Evolutionary conservation across 2,329 filamentous ascomycete species (phyloP).

Genomic region (Hortaea sp.): DNA sequence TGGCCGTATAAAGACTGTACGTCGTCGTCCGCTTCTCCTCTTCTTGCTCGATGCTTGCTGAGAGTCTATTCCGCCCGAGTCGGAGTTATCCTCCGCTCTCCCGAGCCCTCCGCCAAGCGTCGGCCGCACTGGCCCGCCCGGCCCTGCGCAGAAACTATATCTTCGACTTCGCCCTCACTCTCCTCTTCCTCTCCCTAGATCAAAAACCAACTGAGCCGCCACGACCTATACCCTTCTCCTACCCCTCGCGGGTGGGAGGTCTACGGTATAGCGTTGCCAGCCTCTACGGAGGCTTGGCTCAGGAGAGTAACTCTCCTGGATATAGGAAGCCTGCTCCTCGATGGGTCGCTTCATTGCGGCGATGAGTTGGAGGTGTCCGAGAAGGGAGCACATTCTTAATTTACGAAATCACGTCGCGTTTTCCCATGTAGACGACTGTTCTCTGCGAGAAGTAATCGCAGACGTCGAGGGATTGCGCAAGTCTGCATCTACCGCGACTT

Average conservation of each 20-base stretch:
- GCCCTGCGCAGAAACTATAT: not conserved
- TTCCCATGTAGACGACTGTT: too few species aligned
- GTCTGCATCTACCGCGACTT: too few species aligned
- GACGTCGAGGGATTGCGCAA: too few species aligned
- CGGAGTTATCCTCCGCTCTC: not conserved
- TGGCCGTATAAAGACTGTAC: too few species aligned
- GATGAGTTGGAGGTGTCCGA: slow-evolving; percentile 61
- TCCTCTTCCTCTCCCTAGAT: not conserved
- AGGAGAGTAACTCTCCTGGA: slow-evolving; percentile 49
- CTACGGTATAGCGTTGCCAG: slow-evolving; percentile 61
- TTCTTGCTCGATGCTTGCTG: not conserved
- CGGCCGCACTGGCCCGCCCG: not conserved
- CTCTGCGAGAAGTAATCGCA: too few species aligned
- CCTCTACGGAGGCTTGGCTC: slow-evolving; percentile 47
- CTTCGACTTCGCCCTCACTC: not conserved
- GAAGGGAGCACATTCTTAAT: slow-evolving; percentile 48
- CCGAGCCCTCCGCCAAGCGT: not conserved
- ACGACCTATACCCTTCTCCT: not conserved
- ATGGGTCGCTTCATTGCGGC: slow-evolving; percentile 63
- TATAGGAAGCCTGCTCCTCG: slow-evolving; percentile 62
- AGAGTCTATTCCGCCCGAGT: not conserved
- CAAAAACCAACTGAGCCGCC: not conserved
- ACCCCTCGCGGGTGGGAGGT: not conserved
- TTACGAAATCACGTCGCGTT: too few species aligned
- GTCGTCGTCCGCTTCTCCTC: not conserved